Evolutionary conservation across 805 yeast genomes (phyloP).

Genomic region (Naumovozyma baii): DNA sequence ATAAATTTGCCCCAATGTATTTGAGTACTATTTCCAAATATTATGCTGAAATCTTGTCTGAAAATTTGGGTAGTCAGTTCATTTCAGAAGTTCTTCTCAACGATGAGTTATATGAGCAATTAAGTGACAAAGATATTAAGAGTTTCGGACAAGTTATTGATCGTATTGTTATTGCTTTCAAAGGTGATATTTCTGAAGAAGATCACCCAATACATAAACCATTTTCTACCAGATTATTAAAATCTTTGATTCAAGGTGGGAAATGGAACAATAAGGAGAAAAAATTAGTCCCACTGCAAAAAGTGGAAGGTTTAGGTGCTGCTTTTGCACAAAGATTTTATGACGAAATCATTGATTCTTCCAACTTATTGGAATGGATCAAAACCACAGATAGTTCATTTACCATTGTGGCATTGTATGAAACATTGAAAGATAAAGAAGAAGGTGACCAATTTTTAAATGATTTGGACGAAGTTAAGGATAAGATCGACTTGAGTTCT

Average conservation of each 20-base stretch:
- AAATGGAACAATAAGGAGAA: conserved; percentile 64
- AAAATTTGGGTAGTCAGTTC: conserved; percentile 77
- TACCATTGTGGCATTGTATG: conserved; percentile 71
- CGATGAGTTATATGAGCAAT: conserved; percentile 37
- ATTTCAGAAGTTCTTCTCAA: conserved; percentile 63
- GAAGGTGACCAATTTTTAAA: conserved; percentile 41
- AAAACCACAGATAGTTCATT: conserved; percentile 62
- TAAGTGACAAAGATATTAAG: conserved; percentile 25
- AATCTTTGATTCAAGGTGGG: conserved; percentile 75
- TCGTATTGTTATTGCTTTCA: conserved; percentile 46
- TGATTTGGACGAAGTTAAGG: conserved; percentile 43
- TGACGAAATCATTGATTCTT: conserved; percentile 42
- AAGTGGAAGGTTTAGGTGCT: conserved; percentile 42
- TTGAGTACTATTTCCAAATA: conserved; percentile 44
- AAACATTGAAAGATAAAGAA: conserved; percentile 43
- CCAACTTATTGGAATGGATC: conserved; percentile 57
- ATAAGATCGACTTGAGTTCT: conserved; percentile 30
- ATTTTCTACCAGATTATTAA: conserved; percentile 62
- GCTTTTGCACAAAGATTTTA: conserved; percentile 50
- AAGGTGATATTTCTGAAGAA: conserved; percentile 59
- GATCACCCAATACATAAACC: conserved; percentile 62
- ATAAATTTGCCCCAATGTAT: conserved; percentile 56
- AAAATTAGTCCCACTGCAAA: conserved; percentile 37
- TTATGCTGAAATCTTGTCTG: conserved; percentile 45
- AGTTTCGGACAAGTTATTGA: conserved; percentile 42